phyloP scores from a whole-genome alignment of 78 protist species.

The Emiliania huxleyi region DNA sequence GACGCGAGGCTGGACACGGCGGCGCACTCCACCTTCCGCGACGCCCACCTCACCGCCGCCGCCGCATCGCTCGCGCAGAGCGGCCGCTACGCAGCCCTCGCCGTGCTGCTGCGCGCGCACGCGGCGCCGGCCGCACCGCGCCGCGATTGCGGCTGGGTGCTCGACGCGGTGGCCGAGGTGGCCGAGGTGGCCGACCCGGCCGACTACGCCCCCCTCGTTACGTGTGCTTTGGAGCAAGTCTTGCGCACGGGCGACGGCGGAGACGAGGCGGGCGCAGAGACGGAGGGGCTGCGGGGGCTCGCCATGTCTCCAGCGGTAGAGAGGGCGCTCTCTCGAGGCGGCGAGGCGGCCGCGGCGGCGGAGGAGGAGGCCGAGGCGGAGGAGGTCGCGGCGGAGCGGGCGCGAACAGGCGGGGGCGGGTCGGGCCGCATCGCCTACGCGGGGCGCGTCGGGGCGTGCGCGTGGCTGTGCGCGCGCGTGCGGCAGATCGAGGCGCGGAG shows the following conservation, averaged over 20 bases:
- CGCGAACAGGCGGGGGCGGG: no score
- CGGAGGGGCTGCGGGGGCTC: background rate
- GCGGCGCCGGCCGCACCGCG: background rate
- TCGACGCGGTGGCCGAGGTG: background rate
- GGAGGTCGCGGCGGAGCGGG: no score
- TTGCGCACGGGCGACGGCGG: no score
- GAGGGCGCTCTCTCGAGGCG: background rate
- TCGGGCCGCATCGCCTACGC: no score
- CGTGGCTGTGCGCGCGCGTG: background rate
- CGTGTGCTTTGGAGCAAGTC: background rate
- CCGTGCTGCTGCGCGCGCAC: background rate
- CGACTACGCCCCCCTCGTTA: background rate
- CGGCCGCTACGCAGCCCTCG: background rate
- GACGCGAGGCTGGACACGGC: background rate
- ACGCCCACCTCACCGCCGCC: background rate
- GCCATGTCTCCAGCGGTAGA: background rate
- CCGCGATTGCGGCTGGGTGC: background rate
- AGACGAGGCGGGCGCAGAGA: no score
- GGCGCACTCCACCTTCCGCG: background rate
- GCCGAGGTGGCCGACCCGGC: background rate
- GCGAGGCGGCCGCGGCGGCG: background rate
- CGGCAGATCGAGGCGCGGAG: background rate
- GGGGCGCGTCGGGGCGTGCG: background rate
- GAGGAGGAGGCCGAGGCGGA: background rate
- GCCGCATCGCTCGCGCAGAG: background rate